Evolutionary conservation across 768 basidiomycete genomes (phyloP), one percentile per base, ranked within the genome.

Genomic region (Auricularia heimuer): DNA sequence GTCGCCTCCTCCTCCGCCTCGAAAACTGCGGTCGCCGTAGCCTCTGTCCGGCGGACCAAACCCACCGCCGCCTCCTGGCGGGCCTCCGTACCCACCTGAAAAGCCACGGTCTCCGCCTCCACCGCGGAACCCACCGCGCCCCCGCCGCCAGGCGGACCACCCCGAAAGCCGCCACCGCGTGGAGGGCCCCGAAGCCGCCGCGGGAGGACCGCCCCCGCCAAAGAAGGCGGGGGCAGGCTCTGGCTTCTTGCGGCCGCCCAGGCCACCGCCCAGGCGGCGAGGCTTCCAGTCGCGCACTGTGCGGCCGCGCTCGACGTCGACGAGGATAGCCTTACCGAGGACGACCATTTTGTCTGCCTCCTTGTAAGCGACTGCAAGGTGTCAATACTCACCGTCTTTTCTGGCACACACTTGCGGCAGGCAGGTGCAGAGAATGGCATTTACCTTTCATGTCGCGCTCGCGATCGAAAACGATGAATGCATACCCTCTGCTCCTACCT

Each of bases 281-380:
- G 97, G 97, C 74, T 97, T 98, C 97, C 97, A 99, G 2, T 95
- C 97, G 66, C 96, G 87, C 34, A 99, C 97, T 11, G 97, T 99
- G 61, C 97, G 86, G 21, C 97, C 97, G 42, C 97, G 89, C 76
- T 99, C 97, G 67, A 99, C 97, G 73, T 99, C 97, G 62, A 99
- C 96, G 42, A 98, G 82, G 69, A 98, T 95, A 70, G 90, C 85
- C 75, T 97, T 97, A 71, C 93, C 92, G 82, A 94, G 91, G 69
- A 99, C 93, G 67, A 94, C 91, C 54, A 99, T 83, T 29, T 94
- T 92, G 71, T 98, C 96, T 21, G 95, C 98, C 75, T 98, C 97
- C 77, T 98, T 98, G 83, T 98, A 99, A 14, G 96, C 97, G 68
- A 89, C 89, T 90, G 68, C 56, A 65, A 58, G 51, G 65, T 64